These are phyloP conservation scores for Brettanomyces nanus DNA, from an alignment of 805 yeast genomes.

Conservation along the genomic window DNA sequence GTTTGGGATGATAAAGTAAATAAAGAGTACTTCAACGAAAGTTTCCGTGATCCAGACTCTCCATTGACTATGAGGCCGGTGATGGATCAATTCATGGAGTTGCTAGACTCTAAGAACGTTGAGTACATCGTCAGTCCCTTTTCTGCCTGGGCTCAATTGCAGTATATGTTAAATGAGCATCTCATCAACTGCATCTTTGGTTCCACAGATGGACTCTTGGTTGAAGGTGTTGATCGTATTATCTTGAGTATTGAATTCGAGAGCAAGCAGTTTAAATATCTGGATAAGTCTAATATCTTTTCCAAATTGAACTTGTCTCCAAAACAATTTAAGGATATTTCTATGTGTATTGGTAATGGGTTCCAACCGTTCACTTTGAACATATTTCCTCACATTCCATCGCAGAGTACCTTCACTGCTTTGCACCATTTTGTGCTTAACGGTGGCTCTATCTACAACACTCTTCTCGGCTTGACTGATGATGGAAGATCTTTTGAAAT, in stretches of 20 bases:
- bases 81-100: slow-evolving; percentile 45
- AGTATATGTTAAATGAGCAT: slow-evolving; percentile 51
- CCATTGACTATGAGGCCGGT: slow-evolving; percentile 44
- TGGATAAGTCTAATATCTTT: slow-evolving; percentile 51
- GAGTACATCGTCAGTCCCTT: slow-evolving; percentile 79
- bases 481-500: slow-evolving; percentile 37
- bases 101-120: slow-evolving; percentile 46
- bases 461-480: slow-evolving; percentile 34
- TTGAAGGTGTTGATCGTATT: slow-evolving; percentile 54
- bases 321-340: slow-evolving; percentile 65
- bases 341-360: slow-evolving; percentile 72
- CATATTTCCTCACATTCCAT: slow-evolving; percentile 32
- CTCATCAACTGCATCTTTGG: slow-evolving; percentile 74
- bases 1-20: slow-evolving; percentile 35
- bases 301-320: slow-evolving; percentile 52
- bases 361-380: slow-evolving; percentile 60
- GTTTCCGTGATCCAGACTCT: slow-evolving; percentile 45
- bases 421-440: slow-evolving; percentile 26
- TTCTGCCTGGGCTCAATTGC: slow-evolving; percentile 70
- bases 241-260: slow-evolving; percentile 65
- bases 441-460: slow-evolving; percentile 41
- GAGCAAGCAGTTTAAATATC: slow-evolving; percentile 54
- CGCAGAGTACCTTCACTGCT: slow-evolving; percentile 20
- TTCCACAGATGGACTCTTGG: slow-evolving; percentile 68
- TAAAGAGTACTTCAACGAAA: slow-evolving; percentile 28